Evolutionary conservation across 176 grass and related monocot genomes (phyloP), one percentile per base, ranked within the genome.

Genomic region (Hsuehochloa calcarea): DNA sequence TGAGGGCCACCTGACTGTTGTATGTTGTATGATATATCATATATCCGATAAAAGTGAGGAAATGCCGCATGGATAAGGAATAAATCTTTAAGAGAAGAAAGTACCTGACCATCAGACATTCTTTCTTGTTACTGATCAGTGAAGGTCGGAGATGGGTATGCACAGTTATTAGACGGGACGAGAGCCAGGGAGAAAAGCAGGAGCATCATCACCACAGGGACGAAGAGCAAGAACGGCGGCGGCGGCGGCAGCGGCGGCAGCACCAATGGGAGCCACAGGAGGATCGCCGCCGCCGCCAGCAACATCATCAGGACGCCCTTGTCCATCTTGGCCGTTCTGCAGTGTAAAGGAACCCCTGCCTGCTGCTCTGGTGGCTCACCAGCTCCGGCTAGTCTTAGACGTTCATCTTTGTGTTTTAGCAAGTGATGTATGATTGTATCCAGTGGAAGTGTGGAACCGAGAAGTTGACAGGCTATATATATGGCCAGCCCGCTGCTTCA

Each of bases 241-340:
- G 91, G 84, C 85, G 91, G 93, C 1, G 88, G 81, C 37, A 95
- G 77, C 4, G 94, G 89, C 8, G 94, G 94, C 46, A 93, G 84
- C 82, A 88, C 75, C 80, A 96, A 41, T 23, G 94, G 94, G 26
- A 93, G 87, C 52, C 92, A 75, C 4, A 96, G 91, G 72, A 96
- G 83, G 68, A 68, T 38, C 6, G 55, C 68, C 10, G 89, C 68
- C 51, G 81, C 60, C 34, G 20, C 77, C 55, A 83, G 55, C 78
- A 89, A 0, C 65, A 81, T 15, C 68, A 82, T 35, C 66, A 91
- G 29, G 13, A 70, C 40, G 17, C 67, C 17, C 16, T 49, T 87
- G 74, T 56, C 70, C 84, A 90, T 90, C 47, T 20, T 23, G 13
- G 58, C 1, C 23, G 23, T 5, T 19, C 34, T 75, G 71, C 63